Evolutionary conservation across 345 rosid species (phyloP).

Genomic region (Populus simonii): DNA sequence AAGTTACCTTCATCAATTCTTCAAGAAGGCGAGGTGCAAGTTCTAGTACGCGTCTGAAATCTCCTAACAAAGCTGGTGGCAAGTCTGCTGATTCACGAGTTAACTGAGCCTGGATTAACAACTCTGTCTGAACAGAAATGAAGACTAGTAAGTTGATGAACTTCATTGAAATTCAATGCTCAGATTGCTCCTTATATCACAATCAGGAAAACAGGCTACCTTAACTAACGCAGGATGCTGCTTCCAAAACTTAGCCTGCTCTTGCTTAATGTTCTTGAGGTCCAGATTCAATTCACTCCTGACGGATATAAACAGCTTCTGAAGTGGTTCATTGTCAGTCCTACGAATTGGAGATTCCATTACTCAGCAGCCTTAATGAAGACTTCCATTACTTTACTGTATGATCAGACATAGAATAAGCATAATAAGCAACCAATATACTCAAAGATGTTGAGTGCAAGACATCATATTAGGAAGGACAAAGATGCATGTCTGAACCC

Average conservation of each 20-base stretch:
- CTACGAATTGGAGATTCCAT: conserved; percentile 97
- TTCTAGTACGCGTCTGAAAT: conserved; percentile 82
- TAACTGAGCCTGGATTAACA: conserved; percentile 96
- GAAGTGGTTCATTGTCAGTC: conserved; percentile 92
- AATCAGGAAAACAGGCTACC: conserved; percentile 39
- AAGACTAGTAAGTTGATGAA: conserved; percentile 10
- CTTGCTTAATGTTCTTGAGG: conserved; percentile 95
- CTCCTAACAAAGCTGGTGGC: conserved; percentile 73
- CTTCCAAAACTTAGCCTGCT: conserved; percentile 99
- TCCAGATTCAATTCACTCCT: conserved; percentile 96
- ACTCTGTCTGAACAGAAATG: conserved; percentile 60
- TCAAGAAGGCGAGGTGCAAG: conserved; percentile 97
- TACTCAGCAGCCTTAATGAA: conserved; percentile 96
- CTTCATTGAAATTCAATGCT: not conserved
- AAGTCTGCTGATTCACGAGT: conserved; percentile 70
- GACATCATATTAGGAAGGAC: not conserved
- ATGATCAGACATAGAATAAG: conserved; percentile 1
- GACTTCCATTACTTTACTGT: conserved; percentile 99
- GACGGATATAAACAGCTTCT: conserved; percentile 90
- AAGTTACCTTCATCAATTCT: conserved; percentile 80
- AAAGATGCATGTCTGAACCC: not conserved
- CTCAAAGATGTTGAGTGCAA: not conserved
- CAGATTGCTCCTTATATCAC: conserved; percentile 2
- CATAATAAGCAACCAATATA: not conserved
- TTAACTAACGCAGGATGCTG: conserved; percentile 96